Evolutionary conservation across 345 rosid genomes (phyloP).

Genomic region (Lepidium didymum): DNA sequence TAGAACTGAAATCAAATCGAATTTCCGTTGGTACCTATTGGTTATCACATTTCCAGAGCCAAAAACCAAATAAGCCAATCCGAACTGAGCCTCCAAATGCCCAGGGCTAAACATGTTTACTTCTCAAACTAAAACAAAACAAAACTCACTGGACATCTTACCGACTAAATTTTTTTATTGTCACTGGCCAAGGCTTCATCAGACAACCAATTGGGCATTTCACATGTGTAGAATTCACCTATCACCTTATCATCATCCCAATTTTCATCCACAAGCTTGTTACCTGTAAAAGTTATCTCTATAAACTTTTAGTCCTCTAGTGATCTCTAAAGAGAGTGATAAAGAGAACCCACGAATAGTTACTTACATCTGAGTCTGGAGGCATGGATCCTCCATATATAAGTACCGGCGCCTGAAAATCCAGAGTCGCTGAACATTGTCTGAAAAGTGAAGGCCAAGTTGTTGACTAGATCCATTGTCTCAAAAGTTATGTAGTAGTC

Average conservation of each 20-base stretch:
- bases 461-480: not conserved
- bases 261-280: not conserved
- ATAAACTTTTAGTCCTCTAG: not conserved
- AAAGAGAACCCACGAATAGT: not conserved
- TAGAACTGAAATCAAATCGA: no score
- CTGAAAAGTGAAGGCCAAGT: not conserved
- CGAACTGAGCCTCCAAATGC: no score
- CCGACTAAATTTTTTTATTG: not conserved
- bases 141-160: not conserved
- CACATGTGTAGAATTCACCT: not conserved
- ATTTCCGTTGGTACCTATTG: no score
- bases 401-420: fast-evolving
- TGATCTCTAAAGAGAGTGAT: not conserved
- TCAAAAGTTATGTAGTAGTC: not conserved
- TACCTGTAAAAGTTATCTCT: not conserved
- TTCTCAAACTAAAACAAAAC: not conserved
- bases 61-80: no score
- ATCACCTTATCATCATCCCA: not conserved
- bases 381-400: not conserved
- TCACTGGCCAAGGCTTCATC: not conserved
- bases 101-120: not conserved
- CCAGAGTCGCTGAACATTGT: not conserved
- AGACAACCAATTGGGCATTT: conserved; percentile 6
- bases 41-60: no score
- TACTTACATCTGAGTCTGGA: not conserved